These are phyloP conservation scores for Calocybe indica DNA, from an alignment of 768 basidiomycete species.

Conservation along the genomic window DNA sequence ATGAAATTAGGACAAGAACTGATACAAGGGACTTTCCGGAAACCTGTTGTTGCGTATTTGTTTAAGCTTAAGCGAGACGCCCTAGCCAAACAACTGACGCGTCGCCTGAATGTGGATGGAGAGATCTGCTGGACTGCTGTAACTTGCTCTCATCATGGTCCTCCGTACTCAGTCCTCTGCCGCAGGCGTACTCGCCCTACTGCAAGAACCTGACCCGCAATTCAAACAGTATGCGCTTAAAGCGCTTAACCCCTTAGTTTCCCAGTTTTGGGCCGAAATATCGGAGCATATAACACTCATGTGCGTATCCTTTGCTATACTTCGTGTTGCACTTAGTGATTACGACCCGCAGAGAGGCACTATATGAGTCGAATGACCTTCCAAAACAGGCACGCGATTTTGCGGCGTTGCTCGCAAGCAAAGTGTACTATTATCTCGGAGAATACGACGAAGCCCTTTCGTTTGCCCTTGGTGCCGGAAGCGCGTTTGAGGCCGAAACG, in stretches of 20 bases:
- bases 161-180: constrained; percentile 72
- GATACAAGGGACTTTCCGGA: constrained; percentile 30
- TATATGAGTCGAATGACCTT: constrained; percentile 82
- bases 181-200: constrained; percentile 86
- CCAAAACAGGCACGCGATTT: constrained; percentile 68
- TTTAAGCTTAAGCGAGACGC: constrained; percentile 18
- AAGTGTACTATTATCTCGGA: constrained; percentile 95
- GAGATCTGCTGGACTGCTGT: too few relatives aligned
- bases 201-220: constrained; percentile 80
- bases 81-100: constrained; percentile 18
- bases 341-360: constrained; percentile 60
- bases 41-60: constrained; percentile 21
- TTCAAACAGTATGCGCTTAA: constrained; percentile 92
- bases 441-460: constrained; percentile 94
- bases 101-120: constrained; percentile 4
- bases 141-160: constrained; percentile 45
- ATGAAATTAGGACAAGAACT: constrained; percentile 3
- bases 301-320: constrained; percentile 39
- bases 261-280: constrained; percentile 98
- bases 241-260: constrained; percentile 75
- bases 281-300: constrained; percentile 89
- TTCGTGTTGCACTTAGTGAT: constrained; percentile 5
- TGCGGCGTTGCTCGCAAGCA: constrained; percentile 92
- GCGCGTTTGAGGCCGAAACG: constrained; percentile 75
- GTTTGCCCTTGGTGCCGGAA: constrained; percentile 88